Base-by-base conservation (phyloP, 805 yeast genomes). In the Wickerhamomyces bovis region DNA sequence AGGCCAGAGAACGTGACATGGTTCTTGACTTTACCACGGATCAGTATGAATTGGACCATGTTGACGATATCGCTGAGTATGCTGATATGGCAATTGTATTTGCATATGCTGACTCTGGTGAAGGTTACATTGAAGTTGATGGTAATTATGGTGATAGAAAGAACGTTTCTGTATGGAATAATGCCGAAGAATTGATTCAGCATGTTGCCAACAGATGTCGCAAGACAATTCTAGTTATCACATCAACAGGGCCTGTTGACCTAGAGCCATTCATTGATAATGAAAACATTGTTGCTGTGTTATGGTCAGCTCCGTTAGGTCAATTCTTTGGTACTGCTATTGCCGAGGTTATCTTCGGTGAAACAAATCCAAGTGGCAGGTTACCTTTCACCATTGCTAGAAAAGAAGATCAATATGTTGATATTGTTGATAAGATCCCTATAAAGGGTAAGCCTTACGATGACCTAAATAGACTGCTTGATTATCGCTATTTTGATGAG, bases 361-460 rank as follows among this genome's bases (percentile, higher is more conserved):
- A 76, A 33, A 69, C 66, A n/a, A 75, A 75, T 50, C 85, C 86
- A 9, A 76, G 83, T 33, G 87, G 86, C 6, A 71, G 75, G 49
- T 66, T 81, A 31, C 85, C 87, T 1, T 80, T 80, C 56, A 78
- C 86, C 4, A 71, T 81, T 51, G 83, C 86, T 12, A 74, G 71
- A 55, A 73, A 75, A 50, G 65, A 64, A 43, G 62, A 56, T 44
- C 81, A 61, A 53, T 72, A 80, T 52, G 76, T 73, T 22, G 74
- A 76, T 20, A 64, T 77, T 11, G 53, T 75, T 45, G 72, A 69
- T 42, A 67, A 62, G 31, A 60, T 67, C 13, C 62, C 64, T 4
- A 53, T 57, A 21, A 55, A 67, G 42, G 72, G 72, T 1, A 50
- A 53, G 28, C 72, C 74, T 12, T 65, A 61, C 39, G 68, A 64